These are phyloP conservation scores for Durio zibethinus DNA, from an alignment of 345 rosid species.

Conservation along the genomic window DNA sequence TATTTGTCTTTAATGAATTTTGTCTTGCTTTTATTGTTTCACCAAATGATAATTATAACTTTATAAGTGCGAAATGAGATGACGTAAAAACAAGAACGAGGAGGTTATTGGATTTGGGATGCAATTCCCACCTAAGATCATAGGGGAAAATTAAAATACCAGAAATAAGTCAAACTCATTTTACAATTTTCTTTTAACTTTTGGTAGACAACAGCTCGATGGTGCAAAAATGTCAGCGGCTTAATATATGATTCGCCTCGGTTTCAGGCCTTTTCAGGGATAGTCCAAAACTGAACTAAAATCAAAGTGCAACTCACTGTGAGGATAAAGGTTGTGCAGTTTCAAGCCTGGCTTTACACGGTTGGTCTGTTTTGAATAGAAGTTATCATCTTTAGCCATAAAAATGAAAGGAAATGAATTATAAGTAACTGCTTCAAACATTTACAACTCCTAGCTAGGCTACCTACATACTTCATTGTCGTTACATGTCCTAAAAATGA, in stretches of 20 bases:
- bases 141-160: neutral
- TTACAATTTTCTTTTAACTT: neutral
- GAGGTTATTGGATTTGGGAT: neutral
- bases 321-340: neutral
- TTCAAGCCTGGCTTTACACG: neutral
- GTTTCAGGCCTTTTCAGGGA: neutral
- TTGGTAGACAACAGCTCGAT: neutral
- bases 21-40: neutral
- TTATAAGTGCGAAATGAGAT: neutral
- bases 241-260: no score
- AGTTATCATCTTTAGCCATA: neutral
- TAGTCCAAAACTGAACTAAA: neutral
- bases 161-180: neutral
- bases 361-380: neutral
- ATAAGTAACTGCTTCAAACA: no score
- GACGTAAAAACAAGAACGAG: no score
- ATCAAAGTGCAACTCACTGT: neutral
- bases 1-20: no score
- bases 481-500: neutral
- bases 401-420: neutral
- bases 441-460: neutral
- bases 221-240: neutral
- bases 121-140: neutral
- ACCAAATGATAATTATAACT: no score
- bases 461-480: neutral